Conservation (phyloP, 345 rosid genomes). For the Eucalyptus cloeziana region DNA sequence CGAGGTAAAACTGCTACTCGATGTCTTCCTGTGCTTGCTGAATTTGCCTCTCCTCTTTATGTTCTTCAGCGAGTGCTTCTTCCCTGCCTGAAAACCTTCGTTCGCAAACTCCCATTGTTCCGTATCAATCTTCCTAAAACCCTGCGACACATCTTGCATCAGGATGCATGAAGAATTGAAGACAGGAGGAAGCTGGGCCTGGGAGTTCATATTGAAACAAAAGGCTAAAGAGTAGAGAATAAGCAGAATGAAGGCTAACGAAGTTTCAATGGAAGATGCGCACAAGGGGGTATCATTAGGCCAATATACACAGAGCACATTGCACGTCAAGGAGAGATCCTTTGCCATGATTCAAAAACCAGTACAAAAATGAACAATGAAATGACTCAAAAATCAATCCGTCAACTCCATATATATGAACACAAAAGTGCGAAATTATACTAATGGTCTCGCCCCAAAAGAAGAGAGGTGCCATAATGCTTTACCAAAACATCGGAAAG, state of each 20-base stretch:
- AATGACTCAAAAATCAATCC: neutral
- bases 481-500: neutral
- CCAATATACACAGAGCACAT: neutral
- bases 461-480: neutral
- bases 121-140: slow-evolving; percentile 47
- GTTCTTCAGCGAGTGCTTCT: slow-evolving; percentile 41
- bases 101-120: slow-evolving; percentile 65
- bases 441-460: neutral
- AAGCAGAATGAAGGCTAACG: neutral
- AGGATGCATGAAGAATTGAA: neutral
- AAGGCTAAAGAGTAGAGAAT: neutral
- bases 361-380: neutral
- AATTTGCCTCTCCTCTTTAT: slow-evolving; percentile 33
- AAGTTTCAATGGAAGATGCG: neutral
- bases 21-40: neutral
- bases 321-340: neutral
- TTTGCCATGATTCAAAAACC: neutral
- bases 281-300: neutral
- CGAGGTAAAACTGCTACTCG: neutral
- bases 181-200: neutral
- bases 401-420: neutral
- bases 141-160: slow-evolving; percentile 12
- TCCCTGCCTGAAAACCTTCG: slow-evolving; percentile 39
- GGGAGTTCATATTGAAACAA: neutral
- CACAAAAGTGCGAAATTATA: neutral